Percentiles rank a stretch among this genome's conserved stretches.
Conservation (phyloP, 495 filamentous ascomycete genomes). For the Tricharina praecox region DNA sequence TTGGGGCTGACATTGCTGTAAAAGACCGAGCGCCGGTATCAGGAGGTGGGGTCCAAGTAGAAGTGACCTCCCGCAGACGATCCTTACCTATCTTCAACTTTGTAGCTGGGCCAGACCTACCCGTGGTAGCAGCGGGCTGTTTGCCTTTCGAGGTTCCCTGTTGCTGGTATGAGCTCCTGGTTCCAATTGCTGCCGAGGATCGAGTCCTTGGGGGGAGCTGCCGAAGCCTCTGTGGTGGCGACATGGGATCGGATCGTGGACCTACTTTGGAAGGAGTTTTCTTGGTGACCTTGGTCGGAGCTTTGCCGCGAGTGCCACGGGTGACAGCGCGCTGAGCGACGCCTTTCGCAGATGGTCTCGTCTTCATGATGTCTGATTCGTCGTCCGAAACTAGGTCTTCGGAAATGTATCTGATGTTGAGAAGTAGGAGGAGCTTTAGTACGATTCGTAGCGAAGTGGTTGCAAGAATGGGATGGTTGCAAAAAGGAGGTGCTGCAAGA, state of each 20-base stretch:
- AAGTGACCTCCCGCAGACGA: slow-evolving; percentile 24
- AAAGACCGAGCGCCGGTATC: slow-evolving; percentile 7
- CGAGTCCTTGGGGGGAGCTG: slow-evolving; percentile 16
- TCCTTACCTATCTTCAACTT: slow-evolving; percentile 25
- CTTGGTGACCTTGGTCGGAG: slow-evolving; percentile 31
- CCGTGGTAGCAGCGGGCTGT: background rate
- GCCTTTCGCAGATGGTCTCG: slow-evolving; percentile 14
- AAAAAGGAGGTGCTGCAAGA: background rate
- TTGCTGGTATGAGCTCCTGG: slow-evolving; percentile 9
- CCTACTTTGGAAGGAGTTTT: slow-evolving; percentile 21
- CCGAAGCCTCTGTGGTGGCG: slow-evolving; percentile 18
- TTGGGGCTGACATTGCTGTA: slow-evolving; percentile 10
- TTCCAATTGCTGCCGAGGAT: background rate
- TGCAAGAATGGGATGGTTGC: too few relatives aligned
- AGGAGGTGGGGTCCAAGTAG: slow-evolving; percentile 23
- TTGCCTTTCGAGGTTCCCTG: slow-evolving; percentile 1
- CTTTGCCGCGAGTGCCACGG: background rate
- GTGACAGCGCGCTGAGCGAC: background rate
- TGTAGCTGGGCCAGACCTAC: slow-evolving; percentile 10
- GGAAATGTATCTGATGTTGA: slow-evolving; percentile 21
- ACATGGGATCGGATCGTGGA: slow-evolving; percentile 7
- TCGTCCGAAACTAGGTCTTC: slow-evolving; percentile 29
- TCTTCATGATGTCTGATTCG: slow-evolving; percentile 34
- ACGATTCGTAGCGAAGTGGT: too few relatives aligned
- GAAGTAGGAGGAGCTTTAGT: background rate